Evolutionary conservation across 2,329 filamentous ascomycete genomes (phyloP).

Genomic region (Stagonosporopsis tanaceti): DNA sequence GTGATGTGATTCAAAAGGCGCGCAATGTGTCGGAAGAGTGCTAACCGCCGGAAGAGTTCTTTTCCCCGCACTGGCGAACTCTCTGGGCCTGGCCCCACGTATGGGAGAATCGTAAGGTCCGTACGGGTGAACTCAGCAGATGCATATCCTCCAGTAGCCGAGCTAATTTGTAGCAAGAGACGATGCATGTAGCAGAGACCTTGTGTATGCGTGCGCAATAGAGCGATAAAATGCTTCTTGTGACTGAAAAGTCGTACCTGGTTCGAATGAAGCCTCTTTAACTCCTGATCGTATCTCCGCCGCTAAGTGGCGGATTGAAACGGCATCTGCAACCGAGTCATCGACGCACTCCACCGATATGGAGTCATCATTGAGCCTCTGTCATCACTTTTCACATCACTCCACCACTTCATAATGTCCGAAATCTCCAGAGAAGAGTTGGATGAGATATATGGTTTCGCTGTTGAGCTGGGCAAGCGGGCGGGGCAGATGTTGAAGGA

Average conservation of each 20-base stretch:
- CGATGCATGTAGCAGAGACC: background rate
- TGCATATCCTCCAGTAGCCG: slow-evolving; percentile 7
- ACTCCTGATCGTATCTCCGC: slow-evolving; percentile 19
- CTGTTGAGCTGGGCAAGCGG: slow-evolving; percentile 73
- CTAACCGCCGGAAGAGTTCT: slow-evolving; percentile 11
- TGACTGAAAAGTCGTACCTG: background rate
- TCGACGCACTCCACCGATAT: slow-evolving; percentile 5
- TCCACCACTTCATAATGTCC: slow-evolving; percentile 27
- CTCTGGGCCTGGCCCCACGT: slow-evolving; percentile 5
- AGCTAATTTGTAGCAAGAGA: background rate
- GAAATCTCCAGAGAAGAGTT: slow-evolving; percentile 57
- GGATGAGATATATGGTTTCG: slow-evolving; percentile 73
- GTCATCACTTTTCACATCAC: background rate
- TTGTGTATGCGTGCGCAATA: background rate
- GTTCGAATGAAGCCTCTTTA: slow-evolving; percentile 9
- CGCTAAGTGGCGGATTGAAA: slow-evolving; percentile 16
- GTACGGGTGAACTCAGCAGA: slow-evolving; percentile 9
- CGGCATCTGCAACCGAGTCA: slow-evolving; percentile 20
- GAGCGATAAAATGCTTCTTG: background rate
- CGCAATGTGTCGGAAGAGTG: slow-evolving; percentile 7
- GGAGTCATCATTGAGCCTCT: slow-evolving; percentile 11
- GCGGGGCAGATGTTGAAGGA: slow-evolving; percentile 73
- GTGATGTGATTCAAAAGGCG: slow-evolving; percentile 3
- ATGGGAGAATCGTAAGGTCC: slow-evolving; percentile 2
- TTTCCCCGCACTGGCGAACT: slow-evolving; percentile 2